Evolutionary conservation across 2,329 filamentous ascomycete species (phyloP), one percentile per base, ranked within the genome.

Genomic region (Penicillium brasilianum): DNA sequence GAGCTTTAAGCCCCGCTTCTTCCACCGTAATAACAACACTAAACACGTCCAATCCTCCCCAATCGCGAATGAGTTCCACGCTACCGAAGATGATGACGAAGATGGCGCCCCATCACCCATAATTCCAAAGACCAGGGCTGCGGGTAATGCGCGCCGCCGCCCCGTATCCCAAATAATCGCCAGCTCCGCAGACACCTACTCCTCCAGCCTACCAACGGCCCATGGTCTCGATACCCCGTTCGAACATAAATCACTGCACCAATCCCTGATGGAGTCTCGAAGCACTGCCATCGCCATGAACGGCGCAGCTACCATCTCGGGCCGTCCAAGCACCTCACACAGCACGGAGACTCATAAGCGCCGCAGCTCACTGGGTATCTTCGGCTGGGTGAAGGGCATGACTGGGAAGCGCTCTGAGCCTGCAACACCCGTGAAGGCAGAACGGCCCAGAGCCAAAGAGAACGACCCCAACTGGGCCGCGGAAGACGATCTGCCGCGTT

Each of bases 341-440:
- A 69, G 68, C 54, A 66, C 65, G 22, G 75, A 76, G 13, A 48
- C 14, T 10, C 72, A 76, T 57, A 76, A 77, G 58, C 71, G 76
- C 22, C 76, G 74, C 46, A 74, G 74, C 58, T 78, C 77, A 2
- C 63, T 76, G 6, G 70, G 74, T 1, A 70, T 79, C 28, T 72
- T 78, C 41, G 71, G 74, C n/a, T 79, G 77, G 77, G 76, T 79
- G 68, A 79, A 78, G 62, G 68, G 72, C 2, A 66, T 69, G 37
- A 64, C 67, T 43, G 66, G 68, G 1, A 69, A 72, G 41, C 69
- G 68, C 18, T 69, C 66, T 9, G 67, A 67, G 22, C 59, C 62
- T 3, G 39, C 52, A 20, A 36, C 41, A 10, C 55, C 61, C 16
- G 37, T 43, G 11, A 56, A 51, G 6, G 20, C 32, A 1, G 67